Base-by-base conservation (phyloP, 306 rosid species). In the Pachyrhizus erosus region DNA sequence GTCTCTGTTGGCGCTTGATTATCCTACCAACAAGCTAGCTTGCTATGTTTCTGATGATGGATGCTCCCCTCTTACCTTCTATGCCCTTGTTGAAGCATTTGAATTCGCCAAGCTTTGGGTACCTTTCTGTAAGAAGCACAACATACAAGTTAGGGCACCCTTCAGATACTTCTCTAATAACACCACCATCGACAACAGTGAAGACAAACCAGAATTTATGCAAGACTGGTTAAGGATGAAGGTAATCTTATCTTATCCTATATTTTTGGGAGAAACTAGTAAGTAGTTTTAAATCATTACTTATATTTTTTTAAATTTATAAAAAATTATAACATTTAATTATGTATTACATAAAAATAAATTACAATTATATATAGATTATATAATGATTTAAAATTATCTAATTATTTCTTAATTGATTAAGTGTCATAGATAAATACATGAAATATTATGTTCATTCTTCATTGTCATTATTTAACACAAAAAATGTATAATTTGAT, bases 11-110 rank as follows among this genome's bases (percentile, higher is more conserved):
- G 94, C 96, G 0, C 82, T 94, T 45, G 94, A 94, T 84, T 92
- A 94, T 26, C 98, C 98, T 2, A 0, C 96, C 4, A 49, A 89
- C 42, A 92, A 88, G 87, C 83, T 94, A 15, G 94, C 94, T 80
- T 92, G 96, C 70, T 94, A 92, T 66, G 94, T 92, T 3, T 94
- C 97, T 0, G 98, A 92, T 76, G 98, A 94, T 60, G 94, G 93
- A 0, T 92, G 94, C 18, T 92, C 97, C 9, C 74, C 84, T 23
- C 37, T 73, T 27, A 89, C 85, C 7, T 88, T 85, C 57, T 91
- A 87, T 46, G 86, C 92, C 2, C 91, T 94, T 26, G 5, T 43
- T 0, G 87, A 92, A 86, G 92, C 96, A 0, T 27, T 87, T 0
- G 86, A 86, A 9, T 94, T 91, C 76, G 97, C 94, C 2, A 39